Conservation (phyloP, 1,139 yeast species). For the Taphrina populina region DNA sequence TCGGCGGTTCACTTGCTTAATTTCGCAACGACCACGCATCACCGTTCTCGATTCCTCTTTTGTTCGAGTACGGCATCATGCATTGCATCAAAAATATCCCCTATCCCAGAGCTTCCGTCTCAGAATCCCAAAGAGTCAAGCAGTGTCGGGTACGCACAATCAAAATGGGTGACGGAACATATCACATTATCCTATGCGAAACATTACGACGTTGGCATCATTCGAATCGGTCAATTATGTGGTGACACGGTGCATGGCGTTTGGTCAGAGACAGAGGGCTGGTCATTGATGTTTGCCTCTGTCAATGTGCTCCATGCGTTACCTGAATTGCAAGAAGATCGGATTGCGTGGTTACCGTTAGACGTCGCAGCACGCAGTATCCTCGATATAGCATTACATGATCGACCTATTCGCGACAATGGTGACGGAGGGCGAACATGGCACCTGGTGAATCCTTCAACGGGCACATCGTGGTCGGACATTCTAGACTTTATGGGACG, state of each 20-base stretch:
- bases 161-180: slow-evolving; percentile 37
- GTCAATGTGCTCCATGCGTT: slow-evolving; percentile 36
- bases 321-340: slow-evolving; percentile 35
- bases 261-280: slow-evolving; percentile 38
- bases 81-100: slow-evolving; percentile 32
- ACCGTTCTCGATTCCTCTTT: slow-evolving; percentile 34
- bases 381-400: slow-evolving; percentile 23
- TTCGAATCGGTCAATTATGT: slow-evolving; percentile 37
- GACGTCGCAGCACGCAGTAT: slow-evolving; percentile 36
- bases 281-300: slow-evolving; percentile 37
- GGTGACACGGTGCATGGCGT: slow-evolving; percentile 36
- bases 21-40: slow-evolving; percentile 21
- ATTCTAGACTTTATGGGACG: neutral
- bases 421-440: slow-evolving; percentile 4
- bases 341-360: slow-evolving; percentile 37
- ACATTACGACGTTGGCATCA: slow-evolving; percentile 27
- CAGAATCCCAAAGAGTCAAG: slow-evolving; percentile 30
- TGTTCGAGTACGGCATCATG: slow-evolving; percentile 38
- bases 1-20: slow-evolving; percentile 32
- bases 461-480: slow-evolving; percentile 3
- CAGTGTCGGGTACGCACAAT: slow-evolving; percentile 38
- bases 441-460: slow-evolving; percentile 14
- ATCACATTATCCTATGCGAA: slow-evolving; percentile 13
- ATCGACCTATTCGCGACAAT: too few relatives aligned
- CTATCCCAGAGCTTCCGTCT: slow-evolving; percentile 33